phyloP scores from a whole-genome alignment of 257 asterid genomes.

The Penstemon davidsonii region DNA sequence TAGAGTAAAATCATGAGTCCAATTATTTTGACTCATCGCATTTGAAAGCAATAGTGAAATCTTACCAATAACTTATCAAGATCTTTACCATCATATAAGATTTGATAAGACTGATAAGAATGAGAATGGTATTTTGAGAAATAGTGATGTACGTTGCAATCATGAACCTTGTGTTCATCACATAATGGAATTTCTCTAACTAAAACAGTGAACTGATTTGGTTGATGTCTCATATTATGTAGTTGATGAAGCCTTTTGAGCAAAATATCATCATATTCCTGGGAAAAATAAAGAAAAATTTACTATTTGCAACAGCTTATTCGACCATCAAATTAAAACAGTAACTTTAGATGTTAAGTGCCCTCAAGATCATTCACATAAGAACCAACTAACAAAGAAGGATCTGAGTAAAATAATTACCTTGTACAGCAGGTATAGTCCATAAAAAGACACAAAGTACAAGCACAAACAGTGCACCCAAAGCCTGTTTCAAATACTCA shows the following conservation, averaged over 20 bases:
- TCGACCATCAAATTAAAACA: not conserved
- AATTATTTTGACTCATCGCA: not conserved
- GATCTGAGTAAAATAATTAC: slow-evolving; percentile 35
- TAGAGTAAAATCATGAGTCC: not conserved
- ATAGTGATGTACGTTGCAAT: slow-evolving; percentile 76
- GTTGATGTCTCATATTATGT: slow-evolving; percentile 65
- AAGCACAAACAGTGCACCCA: slow-evolving; percentile 92
- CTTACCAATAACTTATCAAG: slow-evolving; percentile 69
- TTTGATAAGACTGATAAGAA: slow-evolving; percentile 72
- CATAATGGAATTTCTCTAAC: slow-evolving; percentile 94
- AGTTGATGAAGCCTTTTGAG: slow-evolving; percentile 69
- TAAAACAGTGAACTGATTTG: slow-evolving; percentile 86
- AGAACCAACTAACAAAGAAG: not conserved
- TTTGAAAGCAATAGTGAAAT: slow-evolving; percentile 4
- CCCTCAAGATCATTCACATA: too few species aligned
- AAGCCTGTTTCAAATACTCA: slow-evolving; percentile 61
- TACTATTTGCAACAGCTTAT: slow-evolving; percentile 17
- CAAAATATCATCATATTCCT: slow-evolving; percentile 77
- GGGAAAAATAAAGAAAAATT: slow-evolving; percentile 27
- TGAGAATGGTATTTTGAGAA: slow-evolving; percentile 76
- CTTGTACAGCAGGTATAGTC: slow-evolving; percentile 82
- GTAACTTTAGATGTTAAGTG: not conserved
- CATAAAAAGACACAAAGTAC: slow-evolving; percentile 75
- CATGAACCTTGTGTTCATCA: slow-evolving; percentile 71
- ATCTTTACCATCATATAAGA: slow-evolving; percentile 73